These are phyloP conservation scores for Solanum clarkiae DNA, from an alignment of 257 asterid genomes.

Conservation along the genomic window DNA sequence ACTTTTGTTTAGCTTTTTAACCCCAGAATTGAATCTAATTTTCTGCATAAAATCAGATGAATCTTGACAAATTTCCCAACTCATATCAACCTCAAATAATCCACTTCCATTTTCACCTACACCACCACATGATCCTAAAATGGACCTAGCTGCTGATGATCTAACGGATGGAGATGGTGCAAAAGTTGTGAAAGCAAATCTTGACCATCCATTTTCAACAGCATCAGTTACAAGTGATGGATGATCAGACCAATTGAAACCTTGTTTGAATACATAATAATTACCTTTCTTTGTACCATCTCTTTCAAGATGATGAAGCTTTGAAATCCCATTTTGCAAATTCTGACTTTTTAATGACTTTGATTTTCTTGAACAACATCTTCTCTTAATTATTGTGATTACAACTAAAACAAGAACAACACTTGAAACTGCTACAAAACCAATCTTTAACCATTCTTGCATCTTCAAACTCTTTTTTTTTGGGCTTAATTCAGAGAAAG, in stretches of 20 bases:
- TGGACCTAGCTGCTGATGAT: constrained; percentile 38
- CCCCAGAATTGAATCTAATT: constrained; percentile 44
- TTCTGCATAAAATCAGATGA: constrained; percentile 83
- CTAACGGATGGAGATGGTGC: constrained; percentile 31
- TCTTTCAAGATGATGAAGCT: constrained; percentile 30
- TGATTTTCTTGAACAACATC: not conserved
- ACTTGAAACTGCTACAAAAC: constrained; percentile 17
- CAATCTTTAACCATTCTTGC: constrained; percentile 26
- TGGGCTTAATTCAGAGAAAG: not conserved
- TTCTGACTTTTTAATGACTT: constrained; percentile 7
- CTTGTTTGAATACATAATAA: constrained; percentile 30
- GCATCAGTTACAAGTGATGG: constrained; percentile 78
- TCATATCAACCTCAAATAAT: constrained; percentile 24
- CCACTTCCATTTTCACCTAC: constrained; percentile 16
- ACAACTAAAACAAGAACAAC: constrained; percentile 9
- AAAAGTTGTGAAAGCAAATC: constrained; percentile 49
- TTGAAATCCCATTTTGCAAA: constrained; percentile 34
- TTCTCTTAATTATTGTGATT: constrained; percentile 14
- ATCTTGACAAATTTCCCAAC: constrained; percentile 84
- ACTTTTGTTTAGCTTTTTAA: not conserved
- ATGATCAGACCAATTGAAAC: constrained; percentile 75
- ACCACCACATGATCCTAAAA: constrained; percentile 38
- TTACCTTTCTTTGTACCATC: constrained; percentile 25
- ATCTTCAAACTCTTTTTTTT: constrained; percentile 9
- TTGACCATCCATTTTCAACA: constrained; percentile 90